Base-by-base conservation (phyloP, 352 stramenopile genomes). In the Pythium biforme region DNA sequence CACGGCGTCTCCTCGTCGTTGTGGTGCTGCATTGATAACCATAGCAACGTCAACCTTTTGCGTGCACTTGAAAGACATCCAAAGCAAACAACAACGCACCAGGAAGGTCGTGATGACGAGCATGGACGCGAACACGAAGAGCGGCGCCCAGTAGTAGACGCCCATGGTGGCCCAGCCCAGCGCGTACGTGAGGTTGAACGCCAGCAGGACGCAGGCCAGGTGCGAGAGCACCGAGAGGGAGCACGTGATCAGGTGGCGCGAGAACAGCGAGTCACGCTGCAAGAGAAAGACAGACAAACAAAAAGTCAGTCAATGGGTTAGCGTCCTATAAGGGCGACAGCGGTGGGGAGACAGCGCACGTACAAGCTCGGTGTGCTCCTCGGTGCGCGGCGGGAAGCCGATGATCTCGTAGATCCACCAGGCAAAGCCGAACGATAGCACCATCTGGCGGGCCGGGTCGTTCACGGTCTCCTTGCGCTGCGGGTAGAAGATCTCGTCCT, bases 51-150 rank as follows among this genome's bases (percentile, higher is more conserved):
- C 29, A 14, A 43, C 50, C 26, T 17, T 50, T 12, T 8, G 25
- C 25, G 43, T 20, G n/a, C 25, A 12, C 7, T 29, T 45, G 11
- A 5, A 31, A 29, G 11, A 29, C n/a, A n/a, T n/a, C n/a, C 25
- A 45, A 19, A 27, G 39, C 10, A 50, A 20, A 20, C 27, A 48
- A 56, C 14, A 59, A 73, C 68, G 37, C 64, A 83, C 72, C 67
- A 93, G 63, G 64, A 93, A 93, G 14, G 84, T 93, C 31, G 80
- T 90, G 51, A 93, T 79, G n/a, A 93, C 84, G 25, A 93, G 74
- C 79, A 93, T 88, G 27, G 72, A 81, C 19, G 73, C 79, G 53
- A 91, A 93, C 10, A 89, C 82, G 54, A 91, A 82, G 39, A 93
- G 66, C 26, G 84, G 84, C 4, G 51, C 84, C 62, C 77, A 92